Evolutionary conservation across 805 yeast genomes (phyloP).

Genomic region (Ascoidea rubescens): DNA sequence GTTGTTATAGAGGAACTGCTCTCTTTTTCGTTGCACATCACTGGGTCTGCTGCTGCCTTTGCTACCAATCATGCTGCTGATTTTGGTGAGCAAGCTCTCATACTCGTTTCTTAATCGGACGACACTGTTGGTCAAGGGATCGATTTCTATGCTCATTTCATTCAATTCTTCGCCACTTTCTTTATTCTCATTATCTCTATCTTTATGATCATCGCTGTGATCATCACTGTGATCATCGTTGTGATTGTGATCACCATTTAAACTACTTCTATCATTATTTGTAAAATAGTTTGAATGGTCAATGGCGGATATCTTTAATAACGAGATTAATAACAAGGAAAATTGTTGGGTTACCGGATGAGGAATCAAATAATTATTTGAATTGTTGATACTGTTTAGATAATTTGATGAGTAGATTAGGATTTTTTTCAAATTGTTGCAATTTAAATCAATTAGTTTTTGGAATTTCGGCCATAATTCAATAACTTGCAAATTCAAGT

Average conservation of each 20-base stretch:
- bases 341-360: constrained; percentile 67
- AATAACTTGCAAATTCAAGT: constrained; percentile 50
- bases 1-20: constrained; percentile 61
- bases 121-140: constrained; percentile 63
- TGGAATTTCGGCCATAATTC: constrained; percentile 82
- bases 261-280: not conserved
- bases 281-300: constrained; percentile 11
- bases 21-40: constrained; percentile 35
- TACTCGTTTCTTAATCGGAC: constrained; percentile 63
- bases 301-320: constrained; percentile 39
- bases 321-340: constrained; percentile 55
- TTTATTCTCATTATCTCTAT: constrained; percentile 8
- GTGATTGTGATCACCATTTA: not conserved
- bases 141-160: constrained; percentile 25
- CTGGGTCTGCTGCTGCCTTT: not conserved
- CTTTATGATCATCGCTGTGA: constrained; percentile 2
- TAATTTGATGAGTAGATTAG: constrained; percentile 16
- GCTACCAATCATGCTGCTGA: constrained; percentile 27
- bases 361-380: constrained; percentile 26
- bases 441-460: constrained; percentile 58
- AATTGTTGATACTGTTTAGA: not conserved
- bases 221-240: constrained; percentile 10
- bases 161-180: constrained; percentile 2
- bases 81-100: constrained; percentile 63
- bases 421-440: constrained; percentile 52